Evolutionary conservation across 78 protist species (phyloP), one percentile per base, ranked within the genome.

Genomic region (Monosiga brevicollis): DNA sequence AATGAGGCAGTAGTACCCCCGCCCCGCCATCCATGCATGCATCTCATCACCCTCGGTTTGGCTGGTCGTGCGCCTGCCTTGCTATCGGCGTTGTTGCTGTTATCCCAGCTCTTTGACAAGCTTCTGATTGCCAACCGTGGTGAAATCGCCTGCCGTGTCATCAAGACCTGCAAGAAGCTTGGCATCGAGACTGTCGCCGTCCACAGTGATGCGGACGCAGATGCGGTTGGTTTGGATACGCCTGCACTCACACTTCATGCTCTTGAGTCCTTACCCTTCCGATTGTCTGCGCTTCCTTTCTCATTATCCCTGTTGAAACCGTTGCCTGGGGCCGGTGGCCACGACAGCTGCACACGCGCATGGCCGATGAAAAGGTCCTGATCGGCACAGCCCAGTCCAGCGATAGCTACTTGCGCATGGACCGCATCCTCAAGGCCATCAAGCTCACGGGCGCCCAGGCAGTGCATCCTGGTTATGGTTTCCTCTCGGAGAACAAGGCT

Each of bases 391-490:
- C 98, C 1, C 87, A 95, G 20, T 82, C 96, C 0, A 6, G 80
- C 34, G 89, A 93, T 39, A 70, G 88, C 20, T 97, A 97, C 86
- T 90, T 95, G 32, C 49, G 73, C 71, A 88, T 88, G 70, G 97
- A 93, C n/a, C 36, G 54, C 37, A 90, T 97, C 42, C 20, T 97
- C 1, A 89, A 92, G 32, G 97, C 91, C 40, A 86, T 87, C 55
- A 54, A 79, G 42, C 25, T 38, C 72, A 93, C 95, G 0, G 97
- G 97, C 11, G 99, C 98, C 3, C 91, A 93, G 87, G 89, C 95
- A 0, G 85, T 90, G n/a, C 99, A 97, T 78, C 99, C 99, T 0
- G 98, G 99, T 41, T 95, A 95, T 83, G 98, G 98, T 36, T 97
- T 97, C 86, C 87, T 97, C 49, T 94, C 97, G 1, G 99, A 96